Evolutionary conservation across 805 yeast genomes (phyloP).

Genomic region (Hanseniaspora pseudoguilliermondii): DNA sequence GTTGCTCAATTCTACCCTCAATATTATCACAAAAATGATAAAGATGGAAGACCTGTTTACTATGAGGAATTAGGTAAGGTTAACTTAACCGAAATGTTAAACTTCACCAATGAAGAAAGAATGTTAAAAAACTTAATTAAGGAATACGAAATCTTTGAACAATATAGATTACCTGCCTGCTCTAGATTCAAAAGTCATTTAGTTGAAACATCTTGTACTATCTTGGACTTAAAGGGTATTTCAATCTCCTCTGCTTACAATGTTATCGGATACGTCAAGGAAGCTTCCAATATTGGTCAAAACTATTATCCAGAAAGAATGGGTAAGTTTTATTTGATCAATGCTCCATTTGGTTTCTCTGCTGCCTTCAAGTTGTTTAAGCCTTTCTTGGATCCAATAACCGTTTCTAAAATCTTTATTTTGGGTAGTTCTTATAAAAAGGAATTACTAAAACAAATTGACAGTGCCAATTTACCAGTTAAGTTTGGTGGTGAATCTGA

Average conservation of each 20-base stretch:
- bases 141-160: constrained; percentile 89
- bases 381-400: constrained; percentile 93
- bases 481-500: constrained; percentile 80
- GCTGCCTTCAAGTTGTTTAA: constrained; percentile 85
- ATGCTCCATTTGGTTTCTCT: constrained; percentile 95
- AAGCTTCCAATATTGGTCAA: constrained; percentile 90
- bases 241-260: constrained; percentile 72
- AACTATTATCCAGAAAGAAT: constrained; percentile 97
- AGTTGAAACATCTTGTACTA: constrained; percentile 92
- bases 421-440: constrained; percentile 65
- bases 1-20: constrained; percentile 90
- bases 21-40: constrained; percentile 93
- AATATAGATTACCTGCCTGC: constrained; percentile 82
- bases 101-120: constrained; percentile 87
- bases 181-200: constrained; percentile 67
- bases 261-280: constrained; percentile 78
- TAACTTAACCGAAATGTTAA: constrained; percentile 79
- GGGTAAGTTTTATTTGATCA: constrained; percentile 93
- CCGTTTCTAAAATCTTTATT: constrained; percentile 87
- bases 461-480: constrained; percentile 78
- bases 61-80: constrained; percentile 88
- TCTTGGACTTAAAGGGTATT: constrained; percentile 88
- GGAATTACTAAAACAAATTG: constrained; percentile 82
- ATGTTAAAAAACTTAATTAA: constrained; percentile 92
- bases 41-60: constrained; percentile 93